Evolutionary conservation across 2,329 filamentous ascomycete genomes (phyloP).

Genomic region (Hypomyces perniciosus): DNA sequence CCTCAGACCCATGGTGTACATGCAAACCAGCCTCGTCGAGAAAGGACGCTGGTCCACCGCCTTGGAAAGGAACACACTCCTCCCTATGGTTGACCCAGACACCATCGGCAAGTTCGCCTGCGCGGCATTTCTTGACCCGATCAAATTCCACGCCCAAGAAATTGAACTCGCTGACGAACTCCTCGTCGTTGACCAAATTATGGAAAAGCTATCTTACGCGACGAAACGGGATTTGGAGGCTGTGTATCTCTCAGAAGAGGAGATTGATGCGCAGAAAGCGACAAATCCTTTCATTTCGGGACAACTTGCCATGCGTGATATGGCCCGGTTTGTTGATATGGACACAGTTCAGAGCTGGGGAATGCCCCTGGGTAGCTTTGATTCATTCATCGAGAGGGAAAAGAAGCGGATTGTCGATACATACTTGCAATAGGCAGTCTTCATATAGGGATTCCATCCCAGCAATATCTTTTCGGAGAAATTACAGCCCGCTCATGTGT

Average conservation of each 20-base stretch:
- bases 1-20: slow-evolving; percentile 33
- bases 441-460: too few relatives aligned
- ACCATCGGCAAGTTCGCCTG: slow-evolving; percentile 43
- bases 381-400: slow-evolving; percentile 38
- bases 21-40: slow-evolving; percentile 35
- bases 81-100: slow-evolving; percentile 40
- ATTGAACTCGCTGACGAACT: slow-evolving; percentile 38
- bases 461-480: too few relatives aligned
- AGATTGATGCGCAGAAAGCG: slow-evolving; percentile 29
- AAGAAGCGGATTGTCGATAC: slow-evolving; percentile 5
- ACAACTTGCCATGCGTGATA: slow-evolving; percentile 31
- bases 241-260: slow-evolving; percentile 34
- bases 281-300: slow-evolving; percentile 33
- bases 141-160: slow-evolving; percentile 32
- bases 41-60: slow-evolving; percentile 34
- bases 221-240: slow-evolving; percentile 31
- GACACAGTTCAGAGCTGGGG: slow-evolving; percentile 31
- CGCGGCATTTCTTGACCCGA: slow-evolving; percentile 37
- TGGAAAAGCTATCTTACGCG: slow-evolving; percentile 30
- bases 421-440: too few relatives aligned
- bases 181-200: slow-evolving; percentile 29
- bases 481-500: too few relatives aligned
- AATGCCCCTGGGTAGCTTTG: slow-evolving; percentile 37
- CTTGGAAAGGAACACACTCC: slow-evolving; percentile 25
- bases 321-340: slow-evolving; percentile 31